Percentiles rank a stretch among this genome's conserved stretches.
These are phyloP conservation scores for Cryphonectria naterciae DNA, from an alignment of 2,329 filamentous ascomycete genomes.

Conservation along the genomic window DNA sequence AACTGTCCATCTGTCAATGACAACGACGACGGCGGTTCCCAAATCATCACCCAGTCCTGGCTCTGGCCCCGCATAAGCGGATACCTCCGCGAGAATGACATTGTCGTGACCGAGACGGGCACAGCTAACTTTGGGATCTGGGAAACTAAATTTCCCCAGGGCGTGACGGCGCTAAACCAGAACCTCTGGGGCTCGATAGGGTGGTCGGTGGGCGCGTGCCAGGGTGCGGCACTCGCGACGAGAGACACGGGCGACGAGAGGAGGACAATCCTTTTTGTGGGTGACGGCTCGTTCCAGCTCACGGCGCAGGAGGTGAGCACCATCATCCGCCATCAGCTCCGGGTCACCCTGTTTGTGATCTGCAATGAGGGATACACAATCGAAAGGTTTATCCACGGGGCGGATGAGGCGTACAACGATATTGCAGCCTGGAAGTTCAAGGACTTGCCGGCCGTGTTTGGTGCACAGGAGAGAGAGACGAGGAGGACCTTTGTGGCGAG, in stretches of 20 bases:
- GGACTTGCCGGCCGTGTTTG: conserved; percentile 69
- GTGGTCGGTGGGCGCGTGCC: conserved; percentile 62
- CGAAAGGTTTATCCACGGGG: conserved; percentile 85
- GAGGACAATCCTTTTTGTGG: conserved; percentile 83
- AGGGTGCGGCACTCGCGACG: conserved; percentile 73
- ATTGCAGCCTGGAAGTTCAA: conserved; percentile 76
- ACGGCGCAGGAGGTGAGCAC: conserved; percentile 84
- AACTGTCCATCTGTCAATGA: conserved; percentile 52
- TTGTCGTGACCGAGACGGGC: conserved; percentile 85
- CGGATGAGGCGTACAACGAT: conserved; percentile 80
- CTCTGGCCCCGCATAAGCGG: conserved; percentile 78
- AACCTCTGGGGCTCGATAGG: conserved; percentile 73
- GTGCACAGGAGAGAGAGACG: conserved; percentile 58
- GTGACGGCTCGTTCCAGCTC: conserved; percentile 84
- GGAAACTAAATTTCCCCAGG: conserved; percentile 77
- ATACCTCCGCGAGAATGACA: conserved; percentile 73
- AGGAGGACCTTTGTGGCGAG: conserved; percentile 69
- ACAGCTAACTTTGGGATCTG: conserved; percentile 88
- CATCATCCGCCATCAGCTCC: conserved; percentile 75
- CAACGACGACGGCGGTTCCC: conserved; percentile 45
- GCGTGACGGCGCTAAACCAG: conserved; percentile 81
- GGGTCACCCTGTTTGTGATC: conserved; percentile 83
- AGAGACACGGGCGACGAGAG: conserved; percentile 63
- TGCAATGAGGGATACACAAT: conserved; percentile 91
- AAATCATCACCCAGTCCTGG: conserved; percentile 68